Evolutionary conservation across 2,329 filamentous ascomycete genomes (phyloP), one percentile per base, ranked within the genome.

Genomic region (Alternaria rosae): DNA sequence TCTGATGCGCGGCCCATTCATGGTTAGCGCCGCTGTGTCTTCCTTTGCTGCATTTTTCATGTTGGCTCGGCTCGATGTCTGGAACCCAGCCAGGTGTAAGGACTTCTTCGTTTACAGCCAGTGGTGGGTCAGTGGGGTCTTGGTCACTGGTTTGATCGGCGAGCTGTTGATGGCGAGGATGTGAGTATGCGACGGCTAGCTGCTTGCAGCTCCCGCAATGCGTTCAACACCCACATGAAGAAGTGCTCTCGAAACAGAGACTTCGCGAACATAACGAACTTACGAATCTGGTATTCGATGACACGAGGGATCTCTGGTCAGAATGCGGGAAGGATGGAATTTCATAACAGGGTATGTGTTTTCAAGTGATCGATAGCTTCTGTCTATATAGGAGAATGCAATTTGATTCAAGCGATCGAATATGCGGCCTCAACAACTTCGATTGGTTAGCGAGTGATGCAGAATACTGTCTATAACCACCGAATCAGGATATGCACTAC

Each of bases 121-220:
- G 28, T 58, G 47, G 55, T 58, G 55, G 55, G 55, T 53, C n/a
- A 58, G 47, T 45, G 55, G 55, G 11, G 47, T 58, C 12, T 13
- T 58, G 47, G 35, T 53, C 11, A 53, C n/a, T 8, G 47, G 55
- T 26, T 44, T 53, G n/a, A 13, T 58, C 17, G 55, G 32, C 20
- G 47, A 58, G 26, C 28, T 58, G 26, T 3, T 58, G 38, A 58
- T 58, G 55, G 38, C 47, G 15, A 53, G 43, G 15, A 43, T 25
- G 13, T 52, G 20, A 57, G n/a, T 32, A 15, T 35, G 47, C 38
- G 10, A 50, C 5, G 15, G 35, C 8, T 38, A 17, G 35, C 35
- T 38, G 35, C 35, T 38, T 38, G 35, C 35, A 38, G 35, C 35
- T 38, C n/a, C 35, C 35, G 35, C 35, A 38, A 38, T 38, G 35